Evolutionary conservation across 1,139 yeast species (phyloP).

Genomic region (Protomyces gravidus): DNA sequence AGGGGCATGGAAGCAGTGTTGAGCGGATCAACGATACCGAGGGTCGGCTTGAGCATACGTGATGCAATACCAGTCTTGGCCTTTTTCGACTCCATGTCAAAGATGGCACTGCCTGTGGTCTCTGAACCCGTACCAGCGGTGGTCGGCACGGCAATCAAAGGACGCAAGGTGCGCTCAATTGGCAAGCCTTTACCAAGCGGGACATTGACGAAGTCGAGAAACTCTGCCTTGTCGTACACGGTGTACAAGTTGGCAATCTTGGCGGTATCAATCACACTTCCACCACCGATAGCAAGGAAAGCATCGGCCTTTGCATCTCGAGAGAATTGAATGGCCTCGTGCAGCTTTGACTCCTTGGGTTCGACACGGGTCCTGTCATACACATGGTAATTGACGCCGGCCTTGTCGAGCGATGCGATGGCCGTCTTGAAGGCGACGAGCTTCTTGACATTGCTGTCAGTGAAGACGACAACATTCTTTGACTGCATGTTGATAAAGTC

Average conservation of each 20-base stretch:
- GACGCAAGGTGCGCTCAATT: conserved; percentile 40
- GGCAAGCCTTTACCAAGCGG: conserved; percentile 46
- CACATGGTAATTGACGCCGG: conserved; percentile 42
- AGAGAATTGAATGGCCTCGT: conserved; percentile 44
- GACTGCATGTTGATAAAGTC: conserved; percentile 43
- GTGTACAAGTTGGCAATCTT: conserved; percentile 45
- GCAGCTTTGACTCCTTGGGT: conserved; percentile 43
- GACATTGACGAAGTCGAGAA: conserved; percentile 45
- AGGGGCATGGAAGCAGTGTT: conserved; percentile 46
- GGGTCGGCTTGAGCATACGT: conserved; percentile 43
- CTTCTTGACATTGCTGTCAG: conserved; percentile 39
- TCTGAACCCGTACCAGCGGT: conserved; percentile 46
- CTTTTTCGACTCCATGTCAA: conserved; percentile 41
- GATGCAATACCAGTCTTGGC: conserved; percentile 46
- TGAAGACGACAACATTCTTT: conserved; percentile 41
- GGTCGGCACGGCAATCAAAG: conserved; percentile 48
- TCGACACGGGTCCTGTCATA: conserved; percentile 44
- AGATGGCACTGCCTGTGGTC: conserved; percentile 35
- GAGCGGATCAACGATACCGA: conserved; percentile 46
- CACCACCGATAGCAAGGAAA: conserved; percentile 46
- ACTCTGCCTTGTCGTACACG: conserved; percentile 43
- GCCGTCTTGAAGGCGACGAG: conserved; percentile 41
- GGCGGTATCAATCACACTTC: conserved; percentile 46
- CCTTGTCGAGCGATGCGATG: conserved; percentile 41
- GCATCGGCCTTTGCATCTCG: conserved; percentile 42